A percentile compares a stretch with the other conserved stretches of the same genome.
phyloP scores from a whole-genome alignment of 2,329 filamentous ascomycete species.

The Colletotrichum incanum region DNA sequence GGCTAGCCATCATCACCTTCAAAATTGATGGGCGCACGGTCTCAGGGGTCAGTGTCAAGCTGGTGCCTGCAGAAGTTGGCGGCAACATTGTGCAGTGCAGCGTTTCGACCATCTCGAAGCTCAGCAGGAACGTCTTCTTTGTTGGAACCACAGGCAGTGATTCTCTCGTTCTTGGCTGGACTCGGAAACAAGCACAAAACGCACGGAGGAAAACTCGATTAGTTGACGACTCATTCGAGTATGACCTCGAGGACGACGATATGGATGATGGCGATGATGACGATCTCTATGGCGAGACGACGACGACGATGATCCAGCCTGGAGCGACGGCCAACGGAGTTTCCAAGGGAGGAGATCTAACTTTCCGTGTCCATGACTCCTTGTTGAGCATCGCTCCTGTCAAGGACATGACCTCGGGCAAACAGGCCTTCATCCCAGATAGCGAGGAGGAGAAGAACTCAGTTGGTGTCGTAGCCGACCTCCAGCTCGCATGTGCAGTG shows the following conservation, averaged over 20 bases:
- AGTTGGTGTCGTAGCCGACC: conserved; percentile 67
- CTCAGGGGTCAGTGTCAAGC: conserved; percentile 83
- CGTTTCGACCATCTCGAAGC: conserved; percentile 78
- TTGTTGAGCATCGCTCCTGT: conserved; percentile 86
- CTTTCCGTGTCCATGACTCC: conserved; percentile 83
- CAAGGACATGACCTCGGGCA: conserved; percentile 80
- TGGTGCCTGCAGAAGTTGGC: conserved; percentile 74
- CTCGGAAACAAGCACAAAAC: conserved; percentile 72
- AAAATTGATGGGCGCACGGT: conserved; percentile 92
- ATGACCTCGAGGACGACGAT: conserved; percentile 69
- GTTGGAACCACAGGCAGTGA: conserved; percentile 88
- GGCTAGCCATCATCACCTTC: conserved; percentile 83
- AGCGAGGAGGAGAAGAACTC: conserved; percentile 62
- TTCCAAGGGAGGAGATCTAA: conserved; percentile 74
- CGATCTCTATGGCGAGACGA: conserved; percentile 68
- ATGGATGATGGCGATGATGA: conserved; percentile 76
- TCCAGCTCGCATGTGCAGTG: conserved; percentile 73
- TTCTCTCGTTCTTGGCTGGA: conserved; percentile 87
- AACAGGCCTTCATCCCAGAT: conserved; percentile 60
- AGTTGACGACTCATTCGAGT: conserved; percentile 68
- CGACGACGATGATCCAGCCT: conserved; percentile 51
- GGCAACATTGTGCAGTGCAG: conserved; percentile 73
- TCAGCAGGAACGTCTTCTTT: conserved; percentile 82
- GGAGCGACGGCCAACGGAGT: conserved; percentile 56
- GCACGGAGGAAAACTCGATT: conserved; percentile 75